A percentile compares a stretch with the other conserved stretches of the same genome.
Evolutionary conservation across 768 basidiomycete species (phyloP).

Genomic region (Collybia mongolica): DNA sequence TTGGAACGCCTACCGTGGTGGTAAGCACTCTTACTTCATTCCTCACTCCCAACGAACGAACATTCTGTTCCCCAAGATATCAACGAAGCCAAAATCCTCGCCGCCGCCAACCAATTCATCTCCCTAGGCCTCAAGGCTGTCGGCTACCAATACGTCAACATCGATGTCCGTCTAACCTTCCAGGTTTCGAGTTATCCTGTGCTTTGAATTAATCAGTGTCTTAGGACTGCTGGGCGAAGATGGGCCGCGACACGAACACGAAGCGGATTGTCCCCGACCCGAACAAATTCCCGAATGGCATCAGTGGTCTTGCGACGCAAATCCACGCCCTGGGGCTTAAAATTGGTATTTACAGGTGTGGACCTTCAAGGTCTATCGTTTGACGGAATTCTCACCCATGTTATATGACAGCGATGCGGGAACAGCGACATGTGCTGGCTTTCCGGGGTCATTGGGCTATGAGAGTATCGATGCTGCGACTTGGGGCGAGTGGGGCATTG

Average conservation of each 20-base stretch:
- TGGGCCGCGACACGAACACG: conserved; percentile 37
- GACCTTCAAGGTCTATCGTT: too few species aligned
- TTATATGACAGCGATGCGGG: conserved; percentile 45
- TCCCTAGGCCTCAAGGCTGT: conserved; percentile 45
- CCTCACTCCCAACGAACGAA: background rate
- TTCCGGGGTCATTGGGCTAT: conserved; percentile 50
- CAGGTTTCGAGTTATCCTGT: too few species aligned
- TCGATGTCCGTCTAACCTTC: conserved; percentile 40
- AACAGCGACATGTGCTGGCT: conserved; percentile 50
- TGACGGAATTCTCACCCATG: too few species aligned
- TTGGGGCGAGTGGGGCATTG: conserved; percentile 53
- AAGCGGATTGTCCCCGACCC: conserved; percentile 46
- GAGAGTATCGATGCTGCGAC: conserved; percentile 53
- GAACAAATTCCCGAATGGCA: conserved; percentile 52
- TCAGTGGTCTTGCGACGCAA: conserved; percentile 39
- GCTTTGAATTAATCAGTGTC: background rate
- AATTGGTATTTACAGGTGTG: conserved; percentile 50
- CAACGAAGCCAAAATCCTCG: conserved; percentile 40
- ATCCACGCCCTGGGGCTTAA: conserved; percentile 51
- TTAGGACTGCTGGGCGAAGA: conserved; percentile 52
- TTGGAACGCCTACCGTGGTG: conserved; percentile 50
- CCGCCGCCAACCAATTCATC: conserved; percentile 44
- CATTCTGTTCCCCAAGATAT: conserved; percentile 29
- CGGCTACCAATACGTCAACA: conserved; percentile 52
- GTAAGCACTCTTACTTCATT: conserved; percentile 18